phyloP scores from a whole-genome alignment of 192 early-diverging fungal species.

The Funneliformis mosseae region DNA sequence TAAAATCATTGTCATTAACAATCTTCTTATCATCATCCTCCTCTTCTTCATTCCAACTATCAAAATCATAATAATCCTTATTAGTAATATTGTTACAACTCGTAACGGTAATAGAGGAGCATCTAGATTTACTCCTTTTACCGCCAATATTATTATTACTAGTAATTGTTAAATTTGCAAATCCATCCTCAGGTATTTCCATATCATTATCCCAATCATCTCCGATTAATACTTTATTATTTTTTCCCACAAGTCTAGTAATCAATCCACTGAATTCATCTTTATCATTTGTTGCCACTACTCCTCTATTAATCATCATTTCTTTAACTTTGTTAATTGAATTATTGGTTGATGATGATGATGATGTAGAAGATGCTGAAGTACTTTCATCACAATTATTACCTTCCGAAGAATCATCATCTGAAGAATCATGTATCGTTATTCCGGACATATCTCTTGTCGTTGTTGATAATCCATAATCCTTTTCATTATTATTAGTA shows the following conservation, averaged over 20 bases:
- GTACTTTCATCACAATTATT: not conserved
- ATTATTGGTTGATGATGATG: not conserved
- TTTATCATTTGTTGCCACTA: not conserved
- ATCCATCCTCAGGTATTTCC: slow-evolving; percentile 2
- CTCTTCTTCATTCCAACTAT: not conserved
- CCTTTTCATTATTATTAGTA: not conserved
- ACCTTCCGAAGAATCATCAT: not conserved
- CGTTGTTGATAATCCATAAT: not conserved
- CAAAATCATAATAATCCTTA: not conserved
- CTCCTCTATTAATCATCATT: not conserved
- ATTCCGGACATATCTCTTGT: not conserved
- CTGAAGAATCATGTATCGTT: slow-evolving; percentile 1
- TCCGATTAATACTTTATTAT: not conserved
- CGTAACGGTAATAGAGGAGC: not conserved
- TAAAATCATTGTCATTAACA: not conserved
- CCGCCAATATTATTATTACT: not conserved
- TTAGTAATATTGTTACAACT: not conserved
- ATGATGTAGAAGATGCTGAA: too few species aligned
- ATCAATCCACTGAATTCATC: not conserved
- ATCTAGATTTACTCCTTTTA: not conserved
- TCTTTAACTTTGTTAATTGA: not conserved
- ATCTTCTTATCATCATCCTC: not conserved
- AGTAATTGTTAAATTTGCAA: not conserved
- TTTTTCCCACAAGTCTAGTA: not conserved
- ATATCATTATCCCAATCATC: slow-evolving; percentile 21